phyloP scores from a whole-genome alignment of 768 basidiomycete species.

The Lepiota venenata region DNA sequence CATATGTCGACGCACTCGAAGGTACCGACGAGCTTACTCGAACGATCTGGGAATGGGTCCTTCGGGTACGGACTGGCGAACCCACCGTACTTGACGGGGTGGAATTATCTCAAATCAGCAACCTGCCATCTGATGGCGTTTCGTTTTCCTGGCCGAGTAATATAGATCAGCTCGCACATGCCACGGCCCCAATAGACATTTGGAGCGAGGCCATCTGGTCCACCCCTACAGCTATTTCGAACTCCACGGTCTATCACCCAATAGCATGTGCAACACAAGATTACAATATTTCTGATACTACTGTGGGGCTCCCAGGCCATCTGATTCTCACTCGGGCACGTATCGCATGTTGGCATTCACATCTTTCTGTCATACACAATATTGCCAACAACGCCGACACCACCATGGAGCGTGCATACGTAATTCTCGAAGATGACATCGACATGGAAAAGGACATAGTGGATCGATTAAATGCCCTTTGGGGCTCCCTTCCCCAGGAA shows the following conservation, averaged over 20 bases:
- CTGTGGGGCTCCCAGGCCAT: slow-evolving; percentile 36
- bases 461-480: slow-evolving; percentile 37
- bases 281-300: slow-evolving; percentile 31
- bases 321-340: slow-evolving; percentile 54
- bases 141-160: slow-evolving; percentile 34
- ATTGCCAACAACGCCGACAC: slow-evolving; percentile 29
- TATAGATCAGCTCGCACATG: slow-evolving; percentile 25
- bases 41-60: slow-evolving; percentile 42
- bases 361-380: slow-evolving; percentile 46
- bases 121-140: neutral
- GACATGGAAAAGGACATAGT: slow-evolving; percentile 69
- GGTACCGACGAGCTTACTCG: slow-evolving; percentile 34
- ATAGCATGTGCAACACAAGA: slow-evolving; percentile 44
- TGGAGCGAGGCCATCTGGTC: slow-evolving; percentile 23
- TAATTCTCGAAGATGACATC: slow-evolving; percentile 78
- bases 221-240: slow-evolving; percentile 3
- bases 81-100: slow-evolving; percentile 10
- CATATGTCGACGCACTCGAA: slow-evolving; percentile 47
- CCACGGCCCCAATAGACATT: slow-evolving; percentile 19
- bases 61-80: slow-evolving; percentile 22
- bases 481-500: slow-evolving; percentile 48
- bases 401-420: slow-evolving; percentile 29
- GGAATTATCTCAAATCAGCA: neutral
- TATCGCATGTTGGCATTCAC: slow-evolving; percentile 73
- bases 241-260: slow-evolving; percentile 16